Conservation (phyloP, 352 stramenopile species). For the Phytophthora gonapodyides region DNA sequence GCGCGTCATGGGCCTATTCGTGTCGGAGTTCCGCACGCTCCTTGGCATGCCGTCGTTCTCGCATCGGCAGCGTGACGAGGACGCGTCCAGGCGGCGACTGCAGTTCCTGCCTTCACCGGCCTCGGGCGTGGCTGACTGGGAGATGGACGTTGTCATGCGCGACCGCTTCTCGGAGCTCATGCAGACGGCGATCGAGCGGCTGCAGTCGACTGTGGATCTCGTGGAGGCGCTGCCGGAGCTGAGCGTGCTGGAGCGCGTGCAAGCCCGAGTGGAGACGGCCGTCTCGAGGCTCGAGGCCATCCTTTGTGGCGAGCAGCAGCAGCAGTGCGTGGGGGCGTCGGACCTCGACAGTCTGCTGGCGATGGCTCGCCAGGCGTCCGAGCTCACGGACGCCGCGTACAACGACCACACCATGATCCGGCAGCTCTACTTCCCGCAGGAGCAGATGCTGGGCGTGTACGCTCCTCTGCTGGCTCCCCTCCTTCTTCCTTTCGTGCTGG, state of each 20-base stretch:
- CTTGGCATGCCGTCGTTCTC: slow-evolving; percentile 63
- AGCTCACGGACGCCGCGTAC: slow-evolving; percentile 59
- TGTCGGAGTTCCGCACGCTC: slow-evolving; percentile 64
- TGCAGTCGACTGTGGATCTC: slow-evolving; percentile 75
- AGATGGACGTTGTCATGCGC: slow-evolving; percentile 62
- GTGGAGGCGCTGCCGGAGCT: slow-evolving; percentile 74
- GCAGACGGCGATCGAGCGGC: slow-evolving; percentile 58
- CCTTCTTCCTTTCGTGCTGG: slow-evolving; percentile 63
- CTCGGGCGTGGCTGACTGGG: slow-evolving; percentile 72
- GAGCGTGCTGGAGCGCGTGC: slow-evolving; percentile 68
- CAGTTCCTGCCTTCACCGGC: slow-evolving; percentile 54
- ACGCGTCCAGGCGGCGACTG: slow-evolving; percentile 18
- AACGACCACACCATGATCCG: slow-evolving; percentile 78
- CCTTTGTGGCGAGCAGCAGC: slow-evolving; percentile 32
- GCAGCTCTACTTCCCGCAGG: slow-evolving; percentile 73
- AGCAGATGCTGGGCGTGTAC: slow-evolving; percentile 71
- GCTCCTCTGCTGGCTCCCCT: slow-evolving; percentile 63
- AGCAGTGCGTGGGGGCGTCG: slow-evolving; percentile 27
- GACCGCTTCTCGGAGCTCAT: slow-evolving; percentile 60
- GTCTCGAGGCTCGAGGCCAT: slow-evolving; percentile 60
- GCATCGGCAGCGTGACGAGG: slow-evolving; percentile 41
- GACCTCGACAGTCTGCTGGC: slow-evolving; percentile 37
- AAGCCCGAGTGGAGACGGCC: slow-evolving; percentile 55
- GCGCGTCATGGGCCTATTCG: slow-evolving; percentile 70
- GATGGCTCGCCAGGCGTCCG: slow-evolving; percentile 50